Conservation (phyloP, 768 basidiomycete genomes). For the Macrocybe gigantea region DNA sequence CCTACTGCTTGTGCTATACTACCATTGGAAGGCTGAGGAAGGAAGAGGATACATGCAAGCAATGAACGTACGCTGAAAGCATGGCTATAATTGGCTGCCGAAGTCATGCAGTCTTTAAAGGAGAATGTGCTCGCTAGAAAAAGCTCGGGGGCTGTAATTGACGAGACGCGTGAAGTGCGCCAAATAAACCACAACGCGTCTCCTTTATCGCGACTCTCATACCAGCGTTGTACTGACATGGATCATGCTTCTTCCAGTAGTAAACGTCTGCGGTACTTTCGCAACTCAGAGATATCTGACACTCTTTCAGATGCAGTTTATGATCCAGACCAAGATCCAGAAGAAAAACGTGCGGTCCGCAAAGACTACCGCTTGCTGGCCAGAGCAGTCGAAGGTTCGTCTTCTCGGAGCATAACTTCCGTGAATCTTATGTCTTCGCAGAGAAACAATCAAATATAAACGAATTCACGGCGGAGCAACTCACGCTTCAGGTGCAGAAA, state of each 20-base stretch:
- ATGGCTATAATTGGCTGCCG: slow-evolving; percentile 12
- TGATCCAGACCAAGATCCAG: slow-evolving; percentile 82
- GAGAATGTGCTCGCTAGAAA: neutral
- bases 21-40: slow-evolving; percentile 1
- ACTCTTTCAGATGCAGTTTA: slow-evolving; percentile 46
- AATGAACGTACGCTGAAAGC: slow-evolving; percentile 12
- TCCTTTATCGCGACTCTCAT: neutral
- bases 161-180: slow-evolving; percentile 9
- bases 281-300: slow-evolving; percentile 12
- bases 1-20: slow-evolving; percentile 71
- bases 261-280: neutral
- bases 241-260: neutral
- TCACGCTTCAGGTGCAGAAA: slow-evolving; percentile 53
- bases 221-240: neutral
- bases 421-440: slow-evolving; percentile 7
- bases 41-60: neutral
- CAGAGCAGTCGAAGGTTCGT: slow-evolving; percentile 57
- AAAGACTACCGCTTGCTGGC: slow-evolving; percentile 68
- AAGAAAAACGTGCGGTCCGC: slow-evolving; percentile 70
- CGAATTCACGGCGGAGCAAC: slow-evolving; percentile 49
- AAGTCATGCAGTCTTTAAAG: neutral
- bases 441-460: slow-evolving; percentile 47
- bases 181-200: slow-evolving; percentile 34
- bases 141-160: no score
- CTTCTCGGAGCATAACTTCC: neutral